phyloP scores from a whole-genome alignment of 225 moss, liverwort and hornwort genomes.

The Bryoerythrophyllum caledonicum region DNA sequence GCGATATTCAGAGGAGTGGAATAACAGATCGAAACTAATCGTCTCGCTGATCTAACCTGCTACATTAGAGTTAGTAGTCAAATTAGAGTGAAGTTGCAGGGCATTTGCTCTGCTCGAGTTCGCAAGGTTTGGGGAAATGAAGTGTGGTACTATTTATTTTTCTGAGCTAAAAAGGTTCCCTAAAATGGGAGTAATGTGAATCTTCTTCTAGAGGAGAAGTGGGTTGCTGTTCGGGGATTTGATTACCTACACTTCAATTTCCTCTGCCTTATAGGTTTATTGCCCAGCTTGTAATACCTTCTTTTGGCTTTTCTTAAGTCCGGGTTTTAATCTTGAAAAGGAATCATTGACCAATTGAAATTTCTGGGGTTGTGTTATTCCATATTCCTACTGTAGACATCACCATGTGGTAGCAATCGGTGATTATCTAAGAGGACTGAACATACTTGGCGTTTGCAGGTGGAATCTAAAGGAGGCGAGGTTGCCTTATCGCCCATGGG shows the following conservation, averaged over 20 bases:
- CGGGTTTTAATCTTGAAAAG: not conserved
- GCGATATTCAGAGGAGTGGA: too few species aligned
- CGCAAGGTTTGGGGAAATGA: too few species aligned
- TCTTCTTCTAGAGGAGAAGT: not conserved
- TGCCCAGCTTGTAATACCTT: not conserved
- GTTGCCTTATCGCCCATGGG: slow-evolving; percentile 46
- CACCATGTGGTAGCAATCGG: not conserved
- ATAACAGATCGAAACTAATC: not conserved
- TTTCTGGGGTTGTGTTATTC: not conserved
- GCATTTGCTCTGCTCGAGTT: too few species aligned
- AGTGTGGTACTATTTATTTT: not conserved
- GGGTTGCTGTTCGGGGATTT: not conserved
- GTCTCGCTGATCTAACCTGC: not conserved
- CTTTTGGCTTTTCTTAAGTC: not conserved
- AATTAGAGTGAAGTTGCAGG: too few species aligned
- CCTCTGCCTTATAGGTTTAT: not conserved
- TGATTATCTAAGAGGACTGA: not conserved
- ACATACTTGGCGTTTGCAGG: slow-evolving; percentile 27
- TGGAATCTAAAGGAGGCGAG: slow-evolving; percentile 60
- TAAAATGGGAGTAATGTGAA: not conserved
- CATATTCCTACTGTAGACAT: not conserved
- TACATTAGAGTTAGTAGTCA: not conserved
- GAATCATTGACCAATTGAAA: not conserved
- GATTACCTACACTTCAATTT: not conserved
- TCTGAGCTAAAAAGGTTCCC: not conserved